A percentile compares a stretch with the other conserved stretches of the same genome.
Evolutionary conservation across 768 basidiomycete genomes (phyloP).

Genomic region (Nevesoporus exiguus): DNA sequence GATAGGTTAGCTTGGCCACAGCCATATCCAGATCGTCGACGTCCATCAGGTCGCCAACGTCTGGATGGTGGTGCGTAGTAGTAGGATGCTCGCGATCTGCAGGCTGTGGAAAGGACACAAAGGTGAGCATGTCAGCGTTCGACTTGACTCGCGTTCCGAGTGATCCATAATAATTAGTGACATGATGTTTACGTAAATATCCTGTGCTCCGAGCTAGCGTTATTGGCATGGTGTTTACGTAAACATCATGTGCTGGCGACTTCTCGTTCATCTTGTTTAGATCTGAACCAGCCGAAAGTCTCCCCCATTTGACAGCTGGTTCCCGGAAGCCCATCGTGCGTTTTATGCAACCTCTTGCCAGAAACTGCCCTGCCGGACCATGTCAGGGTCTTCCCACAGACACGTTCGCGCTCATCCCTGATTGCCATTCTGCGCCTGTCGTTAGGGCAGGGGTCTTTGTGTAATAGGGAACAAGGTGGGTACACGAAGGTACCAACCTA

Average conservation of each 20-base stretch:
- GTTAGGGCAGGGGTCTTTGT: conserved; percentile 3
- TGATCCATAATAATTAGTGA: no score
- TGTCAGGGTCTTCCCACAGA: not conserved
- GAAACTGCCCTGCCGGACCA: conserved; percentile 1
- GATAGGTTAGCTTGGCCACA: conserved; percentile 60
- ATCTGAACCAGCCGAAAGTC: not conserved
- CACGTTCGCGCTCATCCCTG: conserved; percentile 14
- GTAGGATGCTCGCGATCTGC: conserved; percentile 13
- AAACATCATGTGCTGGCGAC: no score
- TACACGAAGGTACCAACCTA: conserved; percentile 19
- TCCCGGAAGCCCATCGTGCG: not conserved
- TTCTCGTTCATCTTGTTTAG: not conserved
- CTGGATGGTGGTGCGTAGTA: conserved; percentile 29
- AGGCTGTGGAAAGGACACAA: conserved; percentile 36
- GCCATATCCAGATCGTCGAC: conserved; percentile 53
- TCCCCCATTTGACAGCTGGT: not conserved
- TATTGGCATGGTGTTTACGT: no score
- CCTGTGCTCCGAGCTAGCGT: no score
- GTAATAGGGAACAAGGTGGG: conserved; percentile 5
- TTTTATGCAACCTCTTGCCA: not conserved
- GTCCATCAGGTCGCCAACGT: conserved; percentile 44
- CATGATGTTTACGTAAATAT: not conserved
- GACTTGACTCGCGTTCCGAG: not conserved
- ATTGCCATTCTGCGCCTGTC: conserved; percentile 8
- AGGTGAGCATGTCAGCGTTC: conserved; percentile 35